These are phyloP conservation scores for Penicillium sp. DNA, from an alignment of 2,329 filamentous ascomycete genomes.

Conservation along the genomic window DNA sequence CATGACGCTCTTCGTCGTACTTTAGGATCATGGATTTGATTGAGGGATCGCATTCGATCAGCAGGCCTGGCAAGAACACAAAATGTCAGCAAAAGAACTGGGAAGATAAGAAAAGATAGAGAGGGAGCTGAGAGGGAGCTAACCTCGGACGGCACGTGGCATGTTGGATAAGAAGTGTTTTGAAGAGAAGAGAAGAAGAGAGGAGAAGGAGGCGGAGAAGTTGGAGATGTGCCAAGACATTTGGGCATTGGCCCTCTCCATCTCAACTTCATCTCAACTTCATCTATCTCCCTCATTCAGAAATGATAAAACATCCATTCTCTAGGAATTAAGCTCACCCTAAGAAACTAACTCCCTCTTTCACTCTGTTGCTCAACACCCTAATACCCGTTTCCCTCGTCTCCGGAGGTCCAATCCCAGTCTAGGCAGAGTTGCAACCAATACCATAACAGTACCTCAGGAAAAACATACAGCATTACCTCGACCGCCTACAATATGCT, in stretches of 20 bases:
- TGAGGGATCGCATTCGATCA: constrained; percentile 43
- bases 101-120: no score
- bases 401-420: not conserved
- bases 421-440: not conserved
- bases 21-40: constrained; percentile 44
- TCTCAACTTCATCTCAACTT: not conserved
- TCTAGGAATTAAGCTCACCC: not conserved
- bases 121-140: not conserved
- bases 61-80: constrained; percentile 28
- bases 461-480: no score
- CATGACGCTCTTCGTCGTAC: constrained; percentile 40
- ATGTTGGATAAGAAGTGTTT: constrained; percentile 18
- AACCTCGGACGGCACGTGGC: constrained; percentile 38
- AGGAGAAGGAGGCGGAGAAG: not conserved
- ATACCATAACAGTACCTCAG: no score
- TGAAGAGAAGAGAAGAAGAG: not conserved
- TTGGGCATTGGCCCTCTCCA: constrained; percentile 4
- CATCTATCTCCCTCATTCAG: not conserved
- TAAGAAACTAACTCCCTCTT: no score
- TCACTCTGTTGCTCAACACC: not conserved
- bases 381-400: not conserved
- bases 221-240: not conserved
- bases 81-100: not conserved
- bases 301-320: not conserved
- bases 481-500: no score